These are phyloP conservation scores for Cryptosporidium meleagridis DNA, from an alignment of 169 alveolate genomes.

Conservation along the genomic window DNA sequence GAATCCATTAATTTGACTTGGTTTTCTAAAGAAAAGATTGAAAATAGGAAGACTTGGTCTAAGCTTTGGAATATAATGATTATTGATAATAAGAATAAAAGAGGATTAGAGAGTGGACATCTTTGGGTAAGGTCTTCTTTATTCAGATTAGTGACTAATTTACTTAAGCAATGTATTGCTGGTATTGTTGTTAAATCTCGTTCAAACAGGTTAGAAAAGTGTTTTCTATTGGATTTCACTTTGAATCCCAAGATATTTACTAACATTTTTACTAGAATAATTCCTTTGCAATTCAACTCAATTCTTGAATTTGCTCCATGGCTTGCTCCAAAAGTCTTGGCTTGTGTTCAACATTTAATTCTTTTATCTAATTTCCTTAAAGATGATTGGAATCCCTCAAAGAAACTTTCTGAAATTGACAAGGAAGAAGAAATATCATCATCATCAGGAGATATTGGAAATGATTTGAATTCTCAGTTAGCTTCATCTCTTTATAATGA, in stretches of 20 bases:
- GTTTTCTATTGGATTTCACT: neutral
- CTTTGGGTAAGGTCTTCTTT: constrained; percentile 40
- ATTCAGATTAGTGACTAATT: neutral
- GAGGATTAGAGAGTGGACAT: constrained; percentile 36
- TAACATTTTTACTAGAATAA: neutral
- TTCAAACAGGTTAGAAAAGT: neutral
- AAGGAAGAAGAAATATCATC: neutral
- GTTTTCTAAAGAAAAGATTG: constrained; percentile 1
- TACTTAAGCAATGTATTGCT: constrained; percentile 16
- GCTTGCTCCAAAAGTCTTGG: constrained; percentile 24
- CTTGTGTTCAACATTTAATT: constrained; percentile 29
- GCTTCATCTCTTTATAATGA: constrained; percentile 4
- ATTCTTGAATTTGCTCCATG: constrained; percentile 40
- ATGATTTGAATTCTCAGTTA: neutral
- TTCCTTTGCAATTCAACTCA: constrained; percentile 16
- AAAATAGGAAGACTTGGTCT: constrained; percentile 11
- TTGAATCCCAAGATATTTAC: neutral
- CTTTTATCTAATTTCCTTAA: constrained; percentile 2
- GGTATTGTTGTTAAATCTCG: neutral
- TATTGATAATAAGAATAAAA: neutral
- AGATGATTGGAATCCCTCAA: constrained; percentile 27
- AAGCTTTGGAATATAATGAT: constrained; percentile 12
- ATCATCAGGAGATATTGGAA: neutral
- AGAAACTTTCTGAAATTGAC: constrained; percentile 12
- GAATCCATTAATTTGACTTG: neutral